Evolutionary conservation across 2,329 filamentous ascomycete species (phyloP).

Genomic region (Exophiala mesophila): DNA sequence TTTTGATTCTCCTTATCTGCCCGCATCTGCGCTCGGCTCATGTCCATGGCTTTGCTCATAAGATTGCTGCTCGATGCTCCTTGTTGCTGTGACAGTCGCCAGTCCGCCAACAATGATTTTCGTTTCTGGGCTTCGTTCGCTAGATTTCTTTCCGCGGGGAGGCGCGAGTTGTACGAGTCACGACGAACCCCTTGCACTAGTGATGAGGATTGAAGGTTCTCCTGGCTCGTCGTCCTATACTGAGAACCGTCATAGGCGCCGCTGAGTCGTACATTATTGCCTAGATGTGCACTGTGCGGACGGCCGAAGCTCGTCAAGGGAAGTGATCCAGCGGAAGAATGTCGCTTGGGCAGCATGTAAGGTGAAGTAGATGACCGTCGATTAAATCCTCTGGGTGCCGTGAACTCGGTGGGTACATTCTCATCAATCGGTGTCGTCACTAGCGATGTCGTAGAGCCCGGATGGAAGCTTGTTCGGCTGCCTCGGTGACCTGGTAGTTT

Average conservation of each 20-base stretch:
- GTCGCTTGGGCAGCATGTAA: constrained; percentile 9
- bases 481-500: constrained; percentile 6
- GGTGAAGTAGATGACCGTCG: constrained; percentile 13
- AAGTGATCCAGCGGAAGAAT: constrained; percentile 2
- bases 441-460: constrained; percentile 12
- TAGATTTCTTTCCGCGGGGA: constrained; percentile 14
- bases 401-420: constrained; percentile 21
- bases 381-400: constrained; percentile 7
- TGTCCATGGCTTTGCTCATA: constrained; percentile 33
- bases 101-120: constrained; percentile 59
- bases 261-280: background rate
- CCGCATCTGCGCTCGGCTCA: constrained; percentile 46
- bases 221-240: constrained; percentile 9
- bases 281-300: constrained; percentile 9
- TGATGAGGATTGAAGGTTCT: constrained; percentile 3
- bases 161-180: constrained; percentile 18
- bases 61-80: constrained; percentile 37
- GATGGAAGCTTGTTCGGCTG: constrained; percentile 11
- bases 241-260: constrained; percentile 4
- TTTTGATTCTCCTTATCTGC: constrained; percentile 60
- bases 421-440: constrained; percentile 22
- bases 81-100: constrained; percentile 62
- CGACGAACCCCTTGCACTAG: constrained; percentile 44
- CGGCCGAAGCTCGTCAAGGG: background rate
- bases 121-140: constrained; percentile 13